Evolutionary conservation across 257 asterid species (phyloP).

Genomic region (Paraleonurus japonicus): DNA sequence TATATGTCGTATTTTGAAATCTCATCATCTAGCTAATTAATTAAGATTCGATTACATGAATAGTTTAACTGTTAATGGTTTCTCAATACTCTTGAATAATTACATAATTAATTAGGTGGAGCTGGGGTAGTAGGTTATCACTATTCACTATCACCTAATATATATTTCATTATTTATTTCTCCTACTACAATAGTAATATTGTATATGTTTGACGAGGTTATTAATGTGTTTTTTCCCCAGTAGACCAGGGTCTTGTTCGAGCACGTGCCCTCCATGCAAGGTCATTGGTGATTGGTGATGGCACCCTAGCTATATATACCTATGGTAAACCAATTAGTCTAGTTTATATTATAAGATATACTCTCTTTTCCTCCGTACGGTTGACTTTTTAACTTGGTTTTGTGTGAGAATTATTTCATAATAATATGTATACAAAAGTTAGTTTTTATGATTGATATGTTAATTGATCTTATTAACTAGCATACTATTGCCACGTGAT

Average conservation of each 20-base stretch:
- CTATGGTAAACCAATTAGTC: too few species aligned
- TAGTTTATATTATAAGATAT: too few species aligned
- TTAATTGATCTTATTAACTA: too few species aligned
- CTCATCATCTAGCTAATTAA: not conserved
- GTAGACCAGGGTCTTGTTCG: constrained; percentile 36
- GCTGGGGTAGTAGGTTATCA: constrained; percentile 13
- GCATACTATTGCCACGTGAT: too few species aligned
- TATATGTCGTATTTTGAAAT: not conserved
- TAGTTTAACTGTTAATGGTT: too few species aligned
- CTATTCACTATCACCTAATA: too few species aligned
- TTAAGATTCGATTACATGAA: too few species aligned
- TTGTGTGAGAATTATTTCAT: too few species aligned
- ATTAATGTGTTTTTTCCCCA: not conserved
- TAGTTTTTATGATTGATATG: too few species aligned
- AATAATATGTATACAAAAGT: too few species aligned
- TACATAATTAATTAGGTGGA: not conserved
- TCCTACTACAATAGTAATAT: not conserved
- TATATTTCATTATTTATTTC: not conserved
- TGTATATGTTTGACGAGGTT: constrained; percentile 14
- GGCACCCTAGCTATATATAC: not conserved
- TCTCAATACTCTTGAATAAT: not conserved
- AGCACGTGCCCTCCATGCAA: constrained; percentile 39
- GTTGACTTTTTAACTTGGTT: too few species aligned
- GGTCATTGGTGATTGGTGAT: not conserved
- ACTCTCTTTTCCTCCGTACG: too few species aligned